phyloP scores from a whole-genome alignment of 768 basidiomycete species.

The Tricholoma terreum region DNA sequence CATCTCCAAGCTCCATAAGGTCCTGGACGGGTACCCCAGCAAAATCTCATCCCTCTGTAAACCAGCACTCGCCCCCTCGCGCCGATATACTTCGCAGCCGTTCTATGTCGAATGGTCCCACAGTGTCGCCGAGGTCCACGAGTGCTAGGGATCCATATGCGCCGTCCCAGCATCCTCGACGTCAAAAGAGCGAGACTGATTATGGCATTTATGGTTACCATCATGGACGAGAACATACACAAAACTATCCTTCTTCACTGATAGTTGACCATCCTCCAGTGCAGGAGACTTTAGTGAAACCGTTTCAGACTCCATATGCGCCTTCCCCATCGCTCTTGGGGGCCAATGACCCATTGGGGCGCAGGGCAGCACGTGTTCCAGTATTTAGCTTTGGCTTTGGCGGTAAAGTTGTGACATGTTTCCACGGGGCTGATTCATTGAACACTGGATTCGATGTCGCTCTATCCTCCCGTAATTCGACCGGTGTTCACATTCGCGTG shows the following conservation, averaged over 20 bases:
- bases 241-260: slow-evolving; percentile 11
- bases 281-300: slow-evolving; percentile 36
- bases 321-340: slow-evolving; percentile 83
- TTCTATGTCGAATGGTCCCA: slow-evolving; percentile 46
- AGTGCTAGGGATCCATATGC: slow-evolving; percentile 38
- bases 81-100: slow-evolving; percentile 31
- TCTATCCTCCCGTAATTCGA: slow-evolving; percentile 66
- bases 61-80: slow-evolving; percentile 15
- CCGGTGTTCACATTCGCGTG: slow-evolving; percentile 63
- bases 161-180: slow-evolving; percentile 21
- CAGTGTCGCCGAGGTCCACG: slow-evolving; percentile 28
- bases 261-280: slow-evolving; percentile 12
- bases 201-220: slow-evolving; percentile 23
- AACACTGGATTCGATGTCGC: slow-evolving; percentile 78
- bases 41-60: slow-evolving; percentile 10
- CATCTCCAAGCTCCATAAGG: slow-evolving; percentile 27
- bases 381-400: slow-evolving; percentile 91
- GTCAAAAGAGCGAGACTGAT: slow-evolving; percentile 24
- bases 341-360: slow-evolving; percentile 76
- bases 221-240: slow-evolving; percentile 13
- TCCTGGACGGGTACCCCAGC: slow-evolving; percentile 23
- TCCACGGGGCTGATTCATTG: slow-evolving; percentile 66
- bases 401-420: slow-evolving; percentile 87
- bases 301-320: slow-evolving; percentile 61
- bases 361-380: slow-evolving; percentile 70